Conservation (phyloP, 768 basidiomycete species). For the Symmetrospora coprosmae region DNA sequence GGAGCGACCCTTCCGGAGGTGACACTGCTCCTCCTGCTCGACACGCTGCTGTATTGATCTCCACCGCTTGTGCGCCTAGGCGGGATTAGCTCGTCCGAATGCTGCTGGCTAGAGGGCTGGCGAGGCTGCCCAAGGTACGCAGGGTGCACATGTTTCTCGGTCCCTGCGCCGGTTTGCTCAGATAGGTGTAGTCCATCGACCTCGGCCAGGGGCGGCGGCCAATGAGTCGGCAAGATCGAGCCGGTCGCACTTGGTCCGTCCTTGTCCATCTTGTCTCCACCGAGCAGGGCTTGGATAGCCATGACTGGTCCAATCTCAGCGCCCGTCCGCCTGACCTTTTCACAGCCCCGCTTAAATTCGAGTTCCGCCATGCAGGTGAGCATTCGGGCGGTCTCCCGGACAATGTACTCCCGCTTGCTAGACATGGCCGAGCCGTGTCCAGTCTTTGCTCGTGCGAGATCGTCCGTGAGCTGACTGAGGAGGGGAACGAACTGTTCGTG, state of each 20-base stretch:
- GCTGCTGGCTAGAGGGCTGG: not conserved
- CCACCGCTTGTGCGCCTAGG: not conserved
- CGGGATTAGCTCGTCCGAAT: not conserved
- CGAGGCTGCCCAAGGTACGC: not conserved
- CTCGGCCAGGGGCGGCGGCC: not conserved
- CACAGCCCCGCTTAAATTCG: constrained; percentile 13
- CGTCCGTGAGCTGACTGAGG: constrained; percentile 16
- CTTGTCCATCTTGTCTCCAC: not conserved
- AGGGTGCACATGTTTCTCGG: not conserved
- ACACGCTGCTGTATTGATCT: constrained; percentile 1
- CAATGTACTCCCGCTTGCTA: constrained; percentile 4
- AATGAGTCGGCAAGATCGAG: too few species aligned
- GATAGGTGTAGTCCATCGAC: not conserved
- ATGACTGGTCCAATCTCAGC: not conserved
- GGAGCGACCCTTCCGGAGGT: too few species aligned
- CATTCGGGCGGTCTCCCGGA: constrained; percentile 9
- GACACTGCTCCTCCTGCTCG: too few species aligned
- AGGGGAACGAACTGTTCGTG: constrained; percentile 24
- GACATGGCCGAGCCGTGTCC: constrained; percentile 15
- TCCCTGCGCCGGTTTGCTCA: not conserved
- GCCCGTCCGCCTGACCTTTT: constrained; percentile 1
- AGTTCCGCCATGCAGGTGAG: constrained; percentile 16
- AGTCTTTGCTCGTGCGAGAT: constrained; percentile 8
- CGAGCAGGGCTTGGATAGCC: constrained; percentile 1
- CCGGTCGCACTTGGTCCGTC: constrained; percentile 3